Evolutionary conservation across 257 asterid genomes (phyloP).

Genomic region (Salvia splendens): DNA sequence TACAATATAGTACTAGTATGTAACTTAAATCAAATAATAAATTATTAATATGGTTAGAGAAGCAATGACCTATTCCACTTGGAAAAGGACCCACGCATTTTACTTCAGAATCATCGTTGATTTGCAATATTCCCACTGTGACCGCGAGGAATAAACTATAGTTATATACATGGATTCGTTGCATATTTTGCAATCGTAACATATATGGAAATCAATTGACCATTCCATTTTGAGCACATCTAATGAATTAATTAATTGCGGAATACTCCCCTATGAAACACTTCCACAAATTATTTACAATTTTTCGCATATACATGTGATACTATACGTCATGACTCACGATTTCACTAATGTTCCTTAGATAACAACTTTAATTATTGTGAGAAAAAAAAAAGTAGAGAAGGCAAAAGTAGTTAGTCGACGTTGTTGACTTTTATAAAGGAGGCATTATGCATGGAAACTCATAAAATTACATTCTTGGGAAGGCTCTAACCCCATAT

Average conservation of each 20-base stretch:
- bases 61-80: constrained; percentile 29
- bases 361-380: not conserved
- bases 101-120: constrained; percentile 14
- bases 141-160: not conserved
- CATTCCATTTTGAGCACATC: not conserved
- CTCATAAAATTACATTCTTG: constrained; percentile 3
- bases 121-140: not conserved
- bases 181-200: constrained; percentile 8
- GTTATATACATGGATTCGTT: not conserved
- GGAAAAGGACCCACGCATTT: constrained; percentile 13
- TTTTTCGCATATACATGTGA: not conserved
- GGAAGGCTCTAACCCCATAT: constrained; percentile 19
- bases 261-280: not conserved
- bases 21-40: not conserved
- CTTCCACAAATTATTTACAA: not conserved
- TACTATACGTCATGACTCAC: not conserved
- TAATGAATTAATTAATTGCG: not conserved
- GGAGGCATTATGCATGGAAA: not conserved
- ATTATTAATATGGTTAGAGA: constrained; percentile 22
- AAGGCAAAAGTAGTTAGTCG: not conserved
- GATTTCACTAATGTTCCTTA: no score
- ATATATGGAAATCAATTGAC: not conserved
- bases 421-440: constrained; percentile 2
- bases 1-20: no score
- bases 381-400: not conserved